Base-by-base conservation (phyloP, 1,139 yeast species). In the Candida neerlandica region DNA sequence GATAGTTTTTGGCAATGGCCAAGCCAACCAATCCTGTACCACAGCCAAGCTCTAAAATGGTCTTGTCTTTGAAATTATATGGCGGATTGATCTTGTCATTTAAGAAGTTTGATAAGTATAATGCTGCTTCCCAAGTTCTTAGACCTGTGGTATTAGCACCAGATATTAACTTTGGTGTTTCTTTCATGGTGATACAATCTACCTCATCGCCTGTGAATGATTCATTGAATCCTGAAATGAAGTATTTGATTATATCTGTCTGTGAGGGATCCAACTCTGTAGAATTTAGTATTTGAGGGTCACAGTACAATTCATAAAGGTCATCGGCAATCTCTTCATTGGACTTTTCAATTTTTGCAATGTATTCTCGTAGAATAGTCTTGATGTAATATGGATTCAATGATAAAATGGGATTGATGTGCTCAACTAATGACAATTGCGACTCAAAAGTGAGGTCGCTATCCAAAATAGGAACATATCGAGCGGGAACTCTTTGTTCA, bases 121-220 rank as follows among this genome's bases (percentile, higher is more conserved):
- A 58, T 0, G 96, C 88, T 0, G 97, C 97, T 62, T 90, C 97
- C 98, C 98, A 92, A 0, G 98, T 92, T 41, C 97, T 71, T 51
- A 84, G 70, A 0, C 98, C 98, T 0, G 98, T 92, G 1, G 96
- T 86, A 6, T 95, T 96, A 29, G 71, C 64, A 0, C 90, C 90
- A 15, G 89, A 80, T 10, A 89, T 80, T 45, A 88, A 55, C 50
- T 77, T 72, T 0, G 92, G 95, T 0, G 81, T 75, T 59, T 88
- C 95, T 49, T 69, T 69, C 3, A 86, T 78, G 3, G 64, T 59
- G 1, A 86, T 71, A 5, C 48, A 33, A 4, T 63, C 63, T 1
- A 59, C 46, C 0, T 59, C 62, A 2, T 52, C 54, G 9, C 56
- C 55, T 7, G 23, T 32, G 16, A 40, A 27, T 10, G 37, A 34